Percentiles rank a stretch among this genome's conserved stretches.
phyloP scores from a whole-genome alignment of 805 yeast species.

The Candida stauntonica region DNA sequence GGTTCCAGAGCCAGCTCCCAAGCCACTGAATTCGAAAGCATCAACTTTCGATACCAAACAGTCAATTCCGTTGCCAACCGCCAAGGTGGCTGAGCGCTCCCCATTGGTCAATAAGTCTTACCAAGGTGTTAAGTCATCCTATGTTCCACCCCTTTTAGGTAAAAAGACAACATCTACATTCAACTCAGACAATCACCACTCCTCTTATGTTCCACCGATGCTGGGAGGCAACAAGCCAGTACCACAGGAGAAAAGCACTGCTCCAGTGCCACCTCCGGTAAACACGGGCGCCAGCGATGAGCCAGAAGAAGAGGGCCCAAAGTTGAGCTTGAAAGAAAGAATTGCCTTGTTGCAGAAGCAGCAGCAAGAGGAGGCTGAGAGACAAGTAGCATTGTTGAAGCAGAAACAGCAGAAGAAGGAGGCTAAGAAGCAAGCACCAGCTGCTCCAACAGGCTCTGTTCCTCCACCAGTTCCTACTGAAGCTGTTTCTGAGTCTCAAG shows the following conservation, averaged over 20 bases:
- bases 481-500: slow-evolving; percentile 2
- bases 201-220: slow-evolving; percentile 27
- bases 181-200: slow-evolving; percentile 18
- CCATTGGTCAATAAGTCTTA: slow-evolving; percentile 13
- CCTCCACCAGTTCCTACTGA: background rate
- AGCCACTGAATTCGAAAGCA: slow-evolving; percentile 3
- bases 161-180: slow-evolving; percentile 10
- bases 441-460: slow-evolving; percentile 1
- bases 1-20: slow-evolving; percentile 3
- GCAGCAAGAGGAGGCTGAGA: slow-evolving; percentile 75
- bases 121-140: slow-evolving; percentile 27
- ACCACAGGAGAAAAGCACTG: slow-evolving; percentile 4
- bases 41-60: slow-evolving; percentile 8
- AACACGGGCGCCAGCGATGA: slow-evolving; percentile 20
- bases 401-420: slow-evolving; percentile 49
- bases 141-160: slow-evolving; percentile 25
- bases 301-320: slow-evolving; percentile 58
- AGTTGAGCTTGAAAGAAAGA: slow-evolving; percentile 79
- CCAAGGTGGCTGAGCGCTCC: slow-evolving; percentile 12
- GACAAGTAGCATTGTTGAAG: slow-evolving; percentile 55
- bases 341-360: slow-evolving; percentile 78
- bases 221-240: slow-evolving; percentile 16
- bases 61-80: slow-evolving; percentile 15
- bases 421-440: slow-evolving; percentile 26
- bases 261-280: slow-evolving; percentile 30